Percentiles rank a stretch among this genome's conserved stretches.
Evolutionary conservation across 1,284 basidiomycete genomes (phyloP).

Genomic region (Cystobasidium slooffiae): DNA sequence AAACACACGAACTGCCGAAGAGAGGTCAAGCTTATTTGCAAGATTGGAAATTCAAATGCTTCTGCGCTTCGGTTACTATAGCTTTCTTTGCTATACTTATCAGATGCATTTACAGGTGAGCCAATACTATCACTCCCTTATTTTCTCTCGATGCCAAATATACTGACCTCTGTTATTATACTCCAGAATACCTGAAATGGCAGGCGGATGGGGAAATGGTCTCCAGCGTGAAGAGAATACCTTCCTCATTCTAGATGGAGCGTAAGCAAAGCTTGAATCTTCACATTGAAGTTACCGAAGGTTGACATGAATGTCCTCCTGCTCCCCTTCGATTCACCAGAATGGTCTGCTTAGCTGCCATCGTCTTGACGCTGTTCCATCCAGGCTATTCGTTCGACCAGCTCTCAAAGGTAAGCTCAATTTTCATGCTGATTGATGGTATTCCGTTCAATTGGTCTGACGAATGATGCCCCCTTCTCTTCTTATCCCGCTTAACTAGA

Average conservation of each 20-base stretch:
- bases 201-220: slow-evolving; percentile 35
- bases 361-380: slow-evolving; percentile 38
- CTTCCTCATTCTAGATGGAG: slow-evolving; percentile 36
- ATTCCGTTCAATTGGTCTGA: background rate
- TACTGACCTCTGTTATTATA: background rate
- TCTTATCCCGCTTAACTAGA: too few species aligned
- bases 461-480: too few species aligned
- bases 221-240: slow-evolving; percentile 33
- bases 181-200: slow-evolving; percentile 39
- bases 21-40: slow-evolving; percentile 5
- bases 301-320: background rate
- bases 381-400: slow-evolving; percentile 34
- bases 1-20: slow-evolving; percentile 16
- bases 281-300: background rate
- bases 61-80: slow-evolving; percentile 5
- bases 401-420: slow-evolving; percentile 25
- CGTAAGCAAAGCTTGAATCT: slow-evolving; percentile 1
- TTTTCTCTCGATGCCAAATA: background rate
- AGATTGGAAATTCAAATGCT: slow-evolving; percentile 21
- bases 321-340: background rate
- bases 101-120: slow-evolving; percentile 33
- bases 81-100: slow-evolving; percentile 35
- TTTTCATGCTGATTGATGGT: background rate
- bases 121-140: too few species aligned
- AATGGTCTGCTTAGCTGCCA: slow-evolving; percentile 26